phyloP scores from a whole-genome alignment of 441 rosid species.

The Eruca vesicaria region DNA sequence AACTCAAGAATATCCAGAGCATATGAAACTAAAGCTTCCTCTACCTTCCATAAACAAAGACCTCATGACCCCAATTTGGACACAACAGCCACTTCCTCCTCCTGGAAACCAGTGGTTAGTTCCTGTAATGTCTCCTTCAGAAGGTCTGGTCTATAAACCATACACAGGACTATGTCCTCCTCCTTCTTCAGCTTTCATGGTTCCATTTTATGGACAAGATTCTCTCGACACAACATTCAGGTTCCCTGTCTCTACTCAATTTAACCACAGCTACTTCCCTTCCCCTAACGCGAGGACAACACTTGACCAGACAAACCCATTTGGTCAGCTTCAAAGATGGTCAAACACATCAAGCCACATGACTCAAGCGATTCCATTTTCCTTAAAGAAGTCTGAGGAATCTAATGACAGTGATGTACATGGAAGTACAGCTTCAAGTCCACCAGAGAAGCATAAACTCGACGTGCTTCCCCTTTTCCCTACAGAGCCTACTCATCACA shows the following conservation, averaged over 20 bases:
- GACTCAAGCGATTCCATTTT: slow-evolving; percentile 44
- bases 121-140: slow-evolving; percentile 60
- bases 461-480: slow-evolving; percentile 62
- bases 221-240: neutral
- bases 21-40: slow-evolving; percentile 43
- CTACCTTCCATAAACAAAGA: slow-evolving; percentile 45
- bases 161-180: slow-evolving; percentile 55
- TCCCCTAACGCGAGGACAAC: slow-evolving; percentile 27
- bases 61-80: slow-evolving; percentile 27
- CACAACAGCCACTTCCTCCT: slow-evolving; percentile 32
- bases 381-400: slow-evolving; percentile 34
- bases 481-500: slow-evolving; percentile 41
- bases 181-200: slow-evolving; percentile 45
- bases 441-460: slow-evolving; percentile 40
- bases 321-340: slow-evolving; percentile 26
- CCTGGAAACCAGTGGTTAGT: slow-evolving; percentile 63
- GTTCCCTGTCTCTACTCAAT: slow-evolving; percentile 32
- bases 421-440: slow-evolving; percentile 65
- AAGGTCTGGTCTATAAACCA: slow-evolving; percentile 64
- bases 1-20: slow-evolving; percentile 42
- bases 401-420: slow-evolving; percentile 53
- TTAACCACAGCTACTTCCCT: slow-evolving; percentile 42
- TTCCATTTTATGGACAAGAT: slow-evolving; percentile 43
- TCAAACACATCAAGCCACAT: slow-evolving; percentile 33
- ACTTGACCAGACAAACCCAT: slow-evolving; percentile 45